Percentiles rank a stretch among this genome's conserved stretches.
Evolutionary conservation across 305 asterid genomes (phyloP).

Genomic region (Fraxinus ornus): DNA sequence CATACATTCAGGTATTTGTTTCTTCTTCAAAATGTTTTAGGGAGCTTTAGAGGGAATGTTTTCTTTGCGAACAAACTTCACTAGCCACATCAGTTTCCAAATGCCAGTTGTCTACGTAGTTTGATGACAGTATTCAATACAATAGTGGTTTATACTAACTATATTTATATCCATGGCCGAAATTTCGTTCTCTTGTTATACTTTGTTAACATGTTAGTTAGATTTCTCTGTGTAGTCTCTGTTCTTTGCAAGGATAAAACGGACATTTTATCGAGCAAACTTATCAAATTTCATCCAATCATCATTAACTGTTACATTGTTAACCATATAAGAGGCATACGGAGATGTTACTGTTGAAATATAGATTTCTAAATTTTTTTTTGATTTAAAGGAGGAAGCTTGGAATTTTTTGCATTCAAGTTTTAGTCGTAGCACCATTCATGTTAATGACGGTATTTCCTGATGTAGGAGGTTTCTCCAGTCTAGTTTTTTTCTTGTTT

Average conservation of each 20-base stretch:
- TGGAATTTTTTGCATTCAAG: not conserved
- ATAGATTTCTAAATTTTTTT: not conserved
- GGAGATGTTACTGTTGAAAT: not conserved
- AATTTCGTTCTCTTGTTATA: not conserved
- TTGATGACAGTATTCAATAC: not conserved
- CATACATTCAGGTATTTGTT: not conserved
- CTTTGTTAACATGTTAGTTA: not conserved
- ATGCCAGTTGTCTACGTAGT: too few relatives aligned
- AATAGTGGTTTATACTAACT: not conserved
- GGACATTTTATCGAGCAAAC: not conserved
- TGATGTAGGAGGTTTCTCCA: not conserved
- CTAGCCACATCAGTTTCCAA: not conserved
- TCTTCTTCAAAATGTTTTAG: not conserved
- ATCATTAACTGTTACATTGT: not conserved
- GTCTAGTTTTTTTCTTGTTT: not conserved
- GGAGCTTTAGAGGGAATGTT: not conserved
- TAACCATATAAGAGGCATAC: not conserved
- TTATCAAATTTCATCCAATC: not conserved
- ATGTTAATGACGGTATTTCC: not conserved
- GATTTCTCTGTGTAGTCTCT: not conserved
- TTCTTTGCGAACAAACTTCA: not conserved
- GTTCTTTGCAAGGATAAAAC: not conserved
- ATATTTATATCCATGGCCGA: not conserved
- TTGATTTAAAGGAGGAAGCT: not conserved
- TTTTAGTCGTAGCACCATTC: not conserved